Evolutionary conservation across 139 green algal species (phyloP), one percentile per base, ranked within the genome.

Genomic region (Coelastrella sp.): DNA sequence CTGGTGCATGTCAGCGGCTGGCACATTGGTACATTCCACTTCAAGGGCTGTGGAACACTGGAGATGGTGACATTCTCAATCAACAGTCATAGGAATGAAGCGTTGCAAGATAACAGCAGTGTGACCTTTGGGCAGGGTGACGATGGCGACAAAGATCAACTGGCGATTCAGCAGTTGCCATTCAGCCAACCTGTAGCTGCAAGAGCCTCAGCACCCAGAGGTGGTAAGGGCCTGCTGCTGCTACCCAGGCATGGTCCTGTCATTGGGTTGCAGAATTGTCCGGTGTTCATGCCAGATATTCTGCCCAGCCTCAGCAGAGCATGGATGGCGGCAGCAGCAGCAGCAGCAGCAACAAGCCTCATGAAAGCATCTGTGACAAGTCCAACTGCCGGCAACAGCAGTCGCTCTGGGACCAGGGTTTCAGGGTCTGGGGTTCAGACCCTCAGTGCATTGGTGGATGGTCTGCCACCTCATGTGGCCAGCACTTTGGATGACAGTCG

Each of bases 11-110:
- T 64, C 17, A 64, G 53, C 53, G 21, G 53, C 53, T 64, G 53
- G 53, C 53, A 64, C 73, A 45, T 81, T 13, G 73, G 73, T 35
- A 50, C 32, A 0, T 81, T 38, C 34, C 30, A 38, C 19, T 81
- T 81, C 50, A 81, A 81, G 13, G 73, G 73, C 73, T 81, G 73
- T 38, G 73, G 73, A 7, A 32, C 15, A 1, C 19, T 68, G 8
- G 73, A 81, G 30, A 68, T 81, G 73, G 50, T 81, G 11, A 41
- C 50, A 21, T 66, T 81, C 73, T 51, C 32, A 19, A 50, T 35
- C n/a, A 59, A 81, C 50, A 57, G 48, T 9, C 53, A 64, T 27
- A 64, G 53, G 30, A 34, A 3, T 21, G 30, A 27, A n/a, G 30
- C 17, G 17, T n/a, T 32, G 53, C 7, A 32, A n/a, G 6, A 34